Percentiles rank a stretch among this genome's conserved stretches.
Evolutionary conservation across 441 rosid genomes (phyloP).

Genomic region (Arabidopsis hybrid): DNA sequence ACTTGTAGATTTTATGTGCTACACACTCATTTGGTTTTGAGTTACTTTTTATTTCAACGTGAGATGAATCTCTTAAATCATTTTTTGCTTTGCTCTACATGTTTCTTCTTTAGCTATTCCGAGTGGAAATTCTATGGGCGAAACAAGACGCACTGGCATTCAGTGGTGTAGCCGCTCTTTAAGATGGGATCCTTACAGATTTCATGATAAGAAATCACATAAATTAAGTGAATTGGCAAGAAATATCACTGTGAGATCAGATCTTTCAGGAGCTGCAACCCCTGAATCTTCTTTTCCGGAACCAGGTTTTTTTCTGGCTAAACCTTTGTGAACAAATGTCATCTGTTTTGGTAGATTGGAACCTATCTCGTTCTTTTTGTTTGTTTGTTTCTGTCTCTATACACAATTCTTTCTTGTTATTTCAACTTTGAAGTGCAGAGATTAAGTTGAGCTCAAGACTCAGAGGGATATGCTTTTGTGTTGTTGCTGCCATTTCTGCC

Average conservation of each 20-base stretch:
- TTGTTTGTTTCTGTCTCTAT: conserved; percentile 13
- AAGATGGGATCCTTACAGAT: conserved; percentile 44
- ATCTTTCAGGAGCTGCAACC: conserved; percentile 67
- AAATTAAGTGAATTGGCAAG: conserved; percentile 46
- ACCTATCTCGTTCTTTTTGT: neutral
- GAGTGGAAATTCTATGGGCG: conserved; percentile 40
- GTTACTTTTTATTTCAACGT: neutral
- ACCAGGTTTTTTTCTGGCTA: conserved; percentile 61
- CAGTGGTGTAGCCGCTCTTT: conserved; percentile 41
- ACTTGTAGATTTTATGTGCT: conserved; percentile 6
- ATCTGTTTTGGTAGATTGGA: conserved; percentile 9
- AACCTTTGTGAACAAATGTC: conserved; percentile 9
- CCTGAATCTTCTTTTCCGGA: conserved; percentile 55
- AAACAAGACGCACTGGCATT: conserved; percentile 46
- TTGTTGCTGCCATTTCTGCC: conserved; percentile 64
- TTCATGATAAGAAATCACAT: conserved; percentile 43
- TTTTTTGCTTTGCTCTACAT: conserved; percentile 20
- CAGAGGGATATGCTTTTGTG: conserved; percentile 83
- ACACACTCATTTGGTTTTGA: neutral
- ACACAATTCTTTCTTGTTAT: conserved; percentile 35
- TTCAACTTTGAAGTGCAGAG: conserved; percentile 61
- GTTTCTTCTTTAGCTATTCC: conserved; percentile 51
- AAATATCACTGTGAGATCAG: conserved; percentile 55
- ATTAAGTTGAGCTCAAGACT: conserved; percentile 61
- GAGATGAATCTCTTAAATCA: conserved; percentile 21